phyloP scores from a whole-genome alignment of 257 asterid species.

The Fraxinus pennsylvanica region DNA sequence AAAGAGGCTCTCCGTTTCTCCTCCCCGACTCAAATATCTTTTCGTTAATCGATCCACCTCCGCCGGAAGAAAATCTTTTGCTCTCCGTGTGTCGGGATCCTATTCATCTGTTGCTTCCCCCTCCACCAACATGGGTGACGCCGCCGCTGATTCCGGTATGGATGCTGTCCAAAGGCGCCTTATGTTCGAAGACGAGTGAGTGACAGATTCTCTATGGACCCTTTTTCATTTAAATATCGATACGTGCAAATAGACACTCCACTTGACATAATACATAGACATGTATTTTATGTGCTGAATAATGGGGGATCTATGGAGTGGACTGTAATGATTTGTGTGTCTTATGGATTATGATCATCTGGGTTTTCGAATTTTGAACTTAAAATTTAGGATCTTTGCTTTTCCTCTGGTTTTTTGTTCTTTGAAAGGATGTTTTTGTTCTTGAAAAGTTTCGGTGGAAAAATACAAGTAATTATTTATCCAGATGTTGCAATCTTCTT shows the following conservation, averaged over 20 bases:
- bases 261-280: background rate
- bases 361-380: background rate
- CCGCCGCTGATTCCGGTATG: constrained; percentile 68
- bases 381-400: background rate
- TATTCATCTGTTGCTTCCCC: constrained; percentile 25
- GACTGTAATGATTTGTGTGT: background rate
- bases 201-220: background rate
- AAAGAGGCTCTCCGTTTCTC: constrained; percentile 14
- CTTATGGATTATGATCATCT: background rate
- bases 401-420: background rate
- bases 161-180: constrained; percentile 95
- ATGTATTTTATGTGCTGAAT: background rate
- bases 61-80: background rate
- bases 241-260: background rate
- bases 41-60: constrained; percentile 1
- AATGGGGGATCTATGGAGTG: background rate
- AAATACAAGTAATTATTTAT: background rate
- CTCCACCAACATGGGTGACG: constrained; percentile 53
- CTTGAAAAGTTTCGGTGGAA: background rate
- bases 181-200: constrained; percentile 96
- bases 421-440: background rate
- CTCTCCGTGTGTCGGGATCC: constrained; percentile 30
- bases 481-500: background rate
- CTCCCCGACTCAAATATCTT: constrained; percentile 25
- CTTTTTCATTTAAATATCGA: background rate